Percentiles rank a stretch among this genome's conserved stretches.
phyloP scores from a whole-genome alignment of 257 asterid species.

The Nicotiana paniculata region DNA sequence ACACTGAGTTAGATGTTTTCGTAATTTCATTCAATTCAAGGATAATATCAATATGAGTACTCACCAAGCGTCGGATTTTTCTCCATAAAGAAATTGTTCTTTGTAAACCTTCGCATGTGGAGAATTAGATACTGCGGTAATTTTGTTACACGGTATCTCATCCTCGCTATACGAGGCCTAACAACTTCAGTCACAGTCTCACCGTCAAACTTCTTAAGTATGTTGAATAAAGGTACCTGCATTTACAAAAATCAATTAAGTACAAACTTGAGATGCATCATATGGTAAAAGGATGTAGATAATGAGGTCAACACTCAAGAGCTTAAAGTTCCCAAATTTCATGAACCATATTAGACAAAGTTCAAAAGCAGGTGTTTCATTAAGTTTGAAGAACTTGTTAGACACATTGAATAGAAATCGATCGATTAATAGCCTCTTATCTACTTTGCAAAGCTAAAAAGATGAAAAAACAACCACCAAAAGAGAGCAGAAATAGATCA shows the following conservation, averaged over 20 bases:
- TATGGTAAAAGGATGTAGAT: neutral
- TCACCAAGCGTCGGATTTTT: conserved; percentile 97
- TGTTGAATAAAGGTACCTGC: conserved; percentile 95
- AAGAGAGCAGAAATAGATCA: neutral
- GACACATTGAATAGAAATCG: neutral
- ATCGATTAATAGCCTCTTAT: neutral
- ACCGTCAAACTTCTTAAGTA: conserved; percentile 90
- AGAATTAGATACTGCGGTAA: conserved; percentile 77
- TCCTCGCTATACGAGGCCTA: conserved; percentile 85
- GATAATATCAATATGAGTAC: conserved; percentile 18
- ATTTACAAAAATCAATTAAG: conserved; percentile 8
- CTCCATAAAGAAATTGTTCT: conserved; percentile 89
- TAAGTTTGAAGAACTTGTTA: neutral
- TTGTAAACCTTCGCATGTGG: conserved; percentile 89
- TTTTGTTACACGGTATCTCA: conserved; percentile 84
- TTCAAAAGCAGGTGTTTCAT: neutral
- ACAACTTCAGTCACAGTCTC: conserved; percentile 90
- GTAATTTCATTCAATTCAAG: neutral
- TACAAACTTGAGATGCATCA: neutral
- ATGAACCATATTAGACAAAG: neutral
- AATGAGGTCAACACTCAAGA: neutral
- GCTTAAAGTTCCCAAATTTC: neutral
- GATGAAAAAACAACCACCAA: neutral
- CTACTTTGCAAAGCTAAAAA: neutral
- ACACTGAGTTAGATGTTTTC: neutral